phyloP scores from a whole-genome alignment of 2,329 filamentous ascomycete genomes.

The Stachybotrys echinatus region DNA sequence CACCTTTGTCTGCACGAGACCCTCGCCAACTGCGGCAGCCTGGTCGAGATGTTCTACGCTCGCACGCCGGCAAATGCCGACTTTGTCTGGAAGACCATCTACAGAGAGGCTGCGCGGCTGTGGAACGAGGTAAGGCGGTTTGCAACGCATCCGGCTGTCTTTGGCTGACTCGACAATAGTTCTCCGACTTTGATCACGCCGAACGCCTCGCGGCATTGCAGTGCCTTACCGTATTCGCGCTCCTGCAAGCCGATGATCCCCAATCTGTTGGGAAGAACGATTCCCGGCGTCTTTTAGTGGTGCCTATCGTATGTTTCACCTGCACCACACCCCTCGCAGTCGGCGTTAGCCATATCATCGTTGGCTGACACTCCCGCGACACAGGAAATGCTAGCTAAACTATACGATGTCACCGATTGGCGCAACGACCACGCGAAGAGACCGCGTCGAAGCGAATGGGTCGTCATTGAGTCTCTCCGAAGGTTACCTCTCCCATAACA shows the following conservation, averaged over 20 bases:
- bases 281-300: neutral
- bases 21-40: slow-evolving; percentile 3
- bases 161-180: neutral
- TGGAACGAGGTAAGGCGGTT: neutral
- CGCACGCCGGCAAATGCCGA: neutral
- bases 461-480: neutral
- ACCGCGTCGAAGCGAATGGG: neutral
- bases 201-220: neutral
- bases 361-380: neutral
- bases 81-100: slow-evolving; percentile 4
- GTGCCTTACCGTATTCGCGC: neutral
- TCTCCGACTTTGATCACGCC: neutral
- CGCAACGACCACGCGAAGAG: neutral
- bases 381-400: neutral
- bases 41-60: slow-evolving; percentile 4
- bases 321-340: neutral
- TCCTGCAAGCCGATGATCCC: slow-evolving; percentile 2
- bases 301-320: neutral
- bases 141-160: neutral
- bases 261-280: neutral
- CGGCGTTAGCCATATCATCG: too few relatives aligned
- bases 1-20: slow-evolving; percentile 2
- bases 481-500: too few relatives aligned
- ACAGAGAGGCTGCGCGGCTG: neutral
- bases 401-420: neutral